Conservation (phyloP, 2,329 filamentous ascomycete species). For the Colletotrichum godetiae region DNA sequence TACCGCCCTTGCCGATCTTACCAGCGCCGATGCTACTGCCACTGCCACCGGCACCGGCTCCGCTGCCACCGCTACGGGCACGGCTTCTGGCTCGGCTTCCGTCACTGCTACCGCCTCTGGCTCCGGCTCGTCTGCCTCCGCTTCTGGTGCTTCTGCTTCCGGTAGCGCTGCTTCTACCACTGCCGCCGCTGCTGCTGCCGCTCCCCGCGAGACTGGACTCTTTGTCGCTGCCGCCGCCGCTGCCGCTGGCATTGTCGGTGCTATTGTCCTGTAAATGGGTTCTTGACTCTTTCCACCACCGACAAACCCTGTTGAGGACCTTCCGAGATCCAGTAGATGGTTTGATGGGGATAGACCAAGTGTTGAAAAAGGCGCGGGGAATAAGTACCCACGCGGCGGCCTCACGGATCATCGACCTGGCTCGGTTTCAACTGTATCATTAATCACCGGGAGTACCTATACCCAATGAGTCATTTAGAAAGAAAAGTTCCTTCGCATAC, state of each 20-base stretch:
- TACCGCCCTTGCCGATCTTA: conserved; percentile 6
- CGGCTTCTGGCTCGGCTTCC: neutral
- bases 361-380: neutral
- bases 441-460: neutral
- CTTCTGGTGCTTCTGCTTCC: neutral
- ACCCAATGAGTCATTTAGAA: neutral
- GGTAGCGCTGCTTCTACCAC: conserved; percentile 10
- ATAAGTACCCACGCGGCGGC: neutral
- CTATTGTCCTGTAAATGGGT: conserved; percentile 11
- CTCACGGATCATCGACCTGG: no score
- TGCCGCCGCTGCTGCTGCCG: neutral
- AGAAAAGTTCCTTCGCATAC: neutral
- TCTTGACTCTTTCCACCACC: neutral
- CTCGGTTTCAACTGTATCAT: neutral
- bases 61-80: neutral
- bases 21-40: neutral
- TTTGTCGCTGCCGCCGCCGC: conserved; percentile 23
- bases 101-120: neutral
- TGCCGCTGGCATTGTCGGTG: conserved; percentile 23
- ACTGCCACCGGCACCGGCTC: neutral
- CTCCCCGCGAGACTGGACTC: conserved; percentile 30
- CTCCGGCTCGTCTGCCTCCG: neutral
- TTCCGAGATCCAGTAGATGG: neutral
- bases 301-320: neutral
- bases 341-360: neutral